phyloP scores from a whole-genome alignment of 2,329 filamentous ascomycete species.

The Penicillium crustosum region DNA sequence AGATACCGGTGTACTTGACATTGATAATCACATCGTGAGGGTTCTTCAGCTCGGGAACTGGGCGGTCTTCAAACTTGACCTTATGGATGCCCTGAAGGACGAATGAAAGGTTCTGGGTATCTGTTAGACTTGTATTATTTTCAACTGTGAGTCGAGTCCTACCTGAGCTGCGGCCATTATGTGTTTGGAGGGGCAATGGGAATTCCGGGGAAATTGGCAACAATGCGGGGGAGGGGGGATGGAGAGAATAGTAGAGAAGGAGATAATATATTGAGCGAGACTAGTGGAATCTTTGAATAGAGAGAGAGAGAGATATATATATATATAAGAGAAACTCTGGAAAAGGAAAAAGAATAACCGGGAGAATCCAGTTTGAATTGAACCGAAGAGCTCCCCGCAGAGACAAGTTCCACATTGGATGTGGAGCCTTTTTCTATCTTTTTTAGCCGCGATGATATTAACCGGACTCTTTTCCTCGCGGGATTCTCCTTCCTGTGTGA shows the following conservation, averaged over 20 bases:
- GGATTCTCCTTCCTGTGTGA: background rate
- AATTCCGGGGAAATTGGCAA: background rate
- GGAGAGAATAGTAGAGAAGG: background rate
- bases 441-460: conserved; percentile 14
- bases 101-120: conserved; percentile 73
- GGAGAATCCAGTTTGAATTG: conserved; percentile 19
- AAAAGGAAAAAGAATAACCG: conserved; percentile 3
- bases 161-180: conserved; percentile 24
- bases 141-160: background rate
- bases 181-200: background rate
- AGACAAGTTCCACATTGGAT: background rate
- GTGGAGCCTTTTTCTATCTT: background rate
- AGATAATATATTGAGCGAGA: background rate
- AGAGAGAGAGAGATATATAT: no score
- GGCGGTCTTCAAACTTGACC: conserved; percentile 73
- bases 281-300: background rate
- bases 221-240: background rate
- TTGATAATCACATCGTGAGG: conserved; percentile 77
- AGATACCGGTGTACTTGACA: conserved; percentile 84
- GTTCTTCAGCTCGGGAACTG: conserved; percentile 65
- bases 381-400: conserved; percentile 23
- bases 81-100: conserved; percentile 73
- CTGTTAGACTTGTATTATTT: background rate
- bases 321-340: background rate
- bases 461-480: background rate